phyloP scores from a whole-genome alignment of 768 basidiomycete species.

The Lactarius hengduanensis region DNA sequence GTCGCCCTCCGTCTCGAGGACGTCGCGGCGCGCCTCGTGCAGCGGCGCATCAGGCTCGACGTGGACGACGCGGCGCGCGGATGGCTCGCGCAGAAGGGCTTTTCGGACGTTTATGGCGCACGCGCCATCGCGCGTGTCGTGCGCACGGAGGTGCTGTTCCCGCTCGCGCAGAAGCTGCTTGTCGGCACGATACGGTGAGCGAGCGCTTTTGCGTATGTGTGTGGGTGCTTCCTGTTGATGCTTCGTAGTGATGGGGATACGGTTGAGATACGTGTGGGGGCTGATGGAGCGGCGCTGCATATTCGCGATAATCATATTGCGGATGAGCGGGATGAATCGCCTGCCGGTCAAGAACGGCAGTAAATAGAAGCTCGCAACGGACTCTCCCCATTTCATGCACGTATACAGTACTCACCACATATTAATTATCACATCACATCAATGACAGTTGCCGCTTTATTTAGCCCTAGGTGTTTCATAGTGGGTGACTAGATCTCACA shows the following conservation, averaged over 20 bases:
- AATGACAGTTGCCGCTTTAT: no score
- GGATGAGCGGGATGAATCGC: slow-evolving; percentile 35
- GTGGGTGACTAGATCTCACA: no score
- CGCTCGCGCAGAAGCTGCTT: slow-evolving; percentile 76
- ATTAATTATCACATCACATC: background rate
- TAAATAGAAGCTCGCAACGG: background rate
- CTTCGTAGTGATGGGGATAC: slow-evolving; percentile 60
- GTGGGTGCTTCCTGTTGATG: background rate
- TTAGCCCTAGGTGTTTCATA: no score
- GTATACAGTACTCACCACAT: no score
- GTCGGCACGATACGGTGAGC: slow-evolving; percentile 71
- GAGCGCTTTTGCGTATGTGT: background rate
- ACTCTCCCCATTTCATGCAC: background rate
- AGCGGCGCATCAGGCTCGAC: slow-evolving; percentile 67
- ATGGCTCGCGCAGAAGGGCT: slow-evolving; percentile 76
- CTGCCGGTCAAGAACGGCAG: background rate
- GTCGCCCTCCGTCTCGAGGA: slow-evolving; percentile 76
- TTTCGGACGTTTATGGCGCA: slow-evolving; percentile 84
- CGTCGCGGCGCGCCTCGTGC: slow-evolving; percentile 61
- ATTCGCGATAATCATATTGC: slow-evolving; percentile 62
- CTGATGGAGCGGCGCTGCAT: slow-evolving; percentile 44
- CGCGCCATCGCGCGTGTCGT: slow-evolving; percentile 87
- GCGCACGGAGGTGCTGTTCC: slow-evolving; percentile 76
- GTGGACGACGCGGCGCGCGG: slow-evolving; percentile 58
- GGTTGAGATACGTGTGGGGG: slow-evolving; percentile 52